Evolutionary conservation across 495 filamentous ascomycete genomes (phyloP).

Genomic region (Penicillium bovifimosum): DNA sequence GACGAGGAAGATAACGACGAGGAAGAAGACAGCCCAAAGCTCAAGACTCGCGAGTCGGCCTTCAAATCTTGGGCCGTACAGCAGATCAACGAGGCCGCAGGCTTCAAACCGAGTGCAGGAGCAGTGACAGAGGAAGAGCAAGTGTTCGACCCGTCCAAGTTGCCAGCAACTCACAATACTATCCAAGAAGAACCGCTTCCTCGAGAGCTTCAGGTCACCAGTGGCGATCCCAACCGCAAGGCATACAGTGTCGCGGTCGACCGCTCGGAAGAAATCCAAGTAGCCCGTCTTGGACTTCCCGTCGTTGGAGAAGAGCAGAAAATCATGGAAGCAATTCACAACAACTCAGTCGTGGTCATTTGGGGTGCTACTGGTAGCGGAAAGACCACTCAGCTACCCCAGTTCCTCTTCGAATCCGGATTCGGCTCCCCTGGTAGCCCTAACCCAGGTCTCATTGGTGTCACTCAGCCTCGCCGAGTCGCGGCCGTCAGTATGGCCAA

Average conservation of each 20-base stretch:
- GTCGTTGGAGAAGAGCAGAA: constrained; percentile 93
- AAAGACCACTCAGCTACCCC: constrained; percentile 95
- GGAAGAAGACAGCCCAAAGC: constrained; percentile 33
- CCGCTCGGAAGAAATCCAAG: constrained; percentile 68
- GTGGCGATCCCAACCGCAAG: constrained; percentile 57
- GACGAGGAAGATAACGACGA: constrained; percentile 19
- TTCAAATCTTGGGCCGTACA: constrained; percentile 93
- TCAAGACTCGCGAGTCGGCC: constrained; percentile 53
- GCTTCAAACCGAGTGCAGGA: constrained; percentile 49
- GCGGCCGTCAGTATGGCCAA: constrained; percentile 94
- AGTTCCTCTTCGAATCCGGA: constrained; percentile 91
- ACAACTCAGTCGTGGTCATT: constrained; percentile 81
- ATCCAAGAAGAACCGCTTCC: constrained; percentile 72
- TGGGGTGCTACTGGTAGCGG: constrained; percentile 95
- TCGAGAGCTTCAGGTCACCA: constrained; percentile 61
- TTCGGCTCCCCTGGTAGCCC: constrained; percentile 73
- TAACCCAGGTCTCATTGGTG: constrained; percentile 86
- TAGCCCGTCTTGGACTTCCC: constrained; percentile 70
- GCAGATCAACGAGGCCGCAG: constrained; percentile 71
- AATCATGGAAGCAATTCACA: constrained; percentile 96
- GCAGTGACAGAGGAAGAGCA: constrained; percentile 27
- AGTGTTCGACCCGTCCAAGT: constrained; percentile 24
- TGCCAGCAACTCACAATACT: constrained; percentile 36
- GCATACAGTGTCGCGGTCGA: constrained; percentile 69
- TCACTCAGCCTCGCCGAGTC: constrained; percentile 90